Base-by-base conservation (phyloP, 2,329 filamentous ascomycete genomes). In the Stachybotrys chartarum region DNA sequence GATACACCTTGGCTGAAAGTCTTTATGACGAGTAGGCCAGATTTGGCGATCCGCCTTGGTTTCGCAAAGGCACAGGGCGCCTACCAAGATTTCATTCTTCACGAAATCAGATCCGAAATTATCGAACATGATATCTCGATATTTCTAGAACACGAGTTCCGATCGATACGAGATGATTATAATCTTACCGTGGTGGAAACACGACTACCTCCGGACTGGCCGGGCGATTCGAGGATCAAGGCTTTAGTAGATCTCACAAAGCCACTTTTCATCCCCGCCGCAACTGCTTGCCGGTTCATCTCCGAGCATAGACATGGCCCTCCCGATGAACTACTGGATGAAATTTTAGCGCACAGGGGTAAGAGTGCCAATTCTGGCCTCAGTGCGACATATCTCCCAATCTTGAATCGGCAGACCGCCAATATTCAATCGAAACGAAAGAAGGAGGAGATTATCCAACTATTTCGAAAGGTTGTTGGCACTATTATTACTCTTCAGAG, bases 1-100 rank as follows among this genome's bases (percentile, higher is more conserved):
- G 58, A 39, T 57, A 69, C 57, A 47, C 64, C 11, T 44, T 46
- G 50, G 16, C 30, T 74, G 30, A 67, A 63, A 52, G 54, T 71
- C 2, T 74, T 76, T 51, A 31, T 76, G 4, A 76, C 74, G 0
- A 77, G 72, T 56, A 65, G 75, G 45, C 74, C 73, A 0, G 70
- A 76, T 50, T 55, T 70, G 6, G 64, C 65, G 2, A 66, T 73
- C 53, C 66, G 68, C 0, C 56, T 67, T 32, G 66, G 66, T 1
- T 76, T 77, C 51, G 52, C 53, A 0, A n/a, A 57, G 8, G 63
- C 70, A 30, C 30, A 59, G 6, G 63, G 61, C 30, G 45, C 16
- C 1, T 56, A 63, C 48, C 50, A 59, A 14, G 31, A 63, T 48
- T 32, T 75, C 1, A 58, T 68, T 8, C 69, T 77, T 12, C 70